These are phyloP conservation scores for Bathelium albidoporum DNA, from an alignment of 495 filamentous ascomycete species.

Conservation along the genomic window DNA sequence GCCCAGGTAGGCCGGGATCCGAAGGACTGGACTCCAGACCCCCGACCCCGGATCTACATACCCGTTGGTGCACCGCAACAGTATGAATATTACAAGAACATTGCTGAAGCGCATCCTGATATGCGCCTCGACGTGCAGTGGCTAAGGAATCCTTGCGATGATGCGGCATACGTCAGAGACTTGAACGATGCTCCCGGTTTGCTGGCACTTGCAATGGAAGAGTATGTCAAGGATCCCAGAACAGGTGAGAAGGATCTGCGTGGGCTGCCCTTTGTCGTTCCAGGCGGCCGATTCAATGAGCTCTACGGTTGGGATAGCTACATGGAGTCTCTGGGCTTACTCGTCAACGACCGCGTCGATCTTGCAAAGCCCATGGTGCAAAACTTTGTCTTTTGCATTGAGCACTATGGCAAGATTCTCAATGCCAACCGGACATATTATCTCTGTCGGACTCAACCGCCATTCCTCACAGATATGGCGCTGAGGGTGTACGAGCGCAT, in stretches of 20 bases:
- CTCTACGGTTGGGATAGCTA: slow-evolving; percentile 97
- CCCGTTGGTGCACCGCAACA: slow-evolving; percentile 79
- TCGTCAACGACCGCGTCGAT: slow-evolving; percentile 70
- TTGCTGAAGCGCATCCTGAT: slow-evolving; percentile 65
- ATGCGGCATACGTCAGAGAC: slow-evolving; percentile 63
- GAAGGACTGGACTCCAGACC: slow-evolving; percentile 84
- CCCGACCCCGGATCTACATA: slow-evolving; percentile 83
- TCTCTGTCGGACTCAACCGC: slow-evolving; percentile 83
- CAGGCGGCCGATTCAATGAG: slow-evolving; percentile 94
- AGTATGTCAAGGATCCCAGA: slow-evolving; percentile 44
- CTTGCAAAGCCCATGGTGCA: slow-evolving; percentile 85
- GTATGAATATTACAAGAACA: slow-evolving; percentile 69
- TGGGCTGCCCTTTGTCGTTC: slow-evolving; percentile 92
- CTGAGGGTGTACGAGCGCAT: slow-evolving; percentile 82
- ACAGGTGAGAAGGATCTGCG: slow-evolving; percentile 55
- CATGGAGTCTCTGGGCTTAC: slow-evolving; percentile 82
- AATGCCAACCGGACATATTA: slow-evolving; percentile 97
- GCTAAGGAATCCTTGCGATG: slow-evolving; percentile 53
- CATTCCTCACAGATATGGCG: slow-evolving; percentile 96
- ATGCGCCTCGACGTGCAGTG: slow-evolving; percentile 76
- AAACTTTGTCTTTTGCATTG: slow-evolving; percentile 96
- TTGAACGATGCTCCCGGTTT: slow-evolving; percentile 81
- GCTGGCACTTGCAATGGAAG: slow-evolving; percentile 81
- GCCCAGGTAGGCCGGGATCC: slow-evolving; percentile 73
- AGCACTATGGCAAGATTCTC: slow-evolving; percentile 95